A percentile compares a stretch with the other conserved stretches of the same genome.
These are phyloP conservation scores for Lenwebbia sp. DNA, from an alignment of 345 rosid species.

Conservation along the genomic window DNA sequence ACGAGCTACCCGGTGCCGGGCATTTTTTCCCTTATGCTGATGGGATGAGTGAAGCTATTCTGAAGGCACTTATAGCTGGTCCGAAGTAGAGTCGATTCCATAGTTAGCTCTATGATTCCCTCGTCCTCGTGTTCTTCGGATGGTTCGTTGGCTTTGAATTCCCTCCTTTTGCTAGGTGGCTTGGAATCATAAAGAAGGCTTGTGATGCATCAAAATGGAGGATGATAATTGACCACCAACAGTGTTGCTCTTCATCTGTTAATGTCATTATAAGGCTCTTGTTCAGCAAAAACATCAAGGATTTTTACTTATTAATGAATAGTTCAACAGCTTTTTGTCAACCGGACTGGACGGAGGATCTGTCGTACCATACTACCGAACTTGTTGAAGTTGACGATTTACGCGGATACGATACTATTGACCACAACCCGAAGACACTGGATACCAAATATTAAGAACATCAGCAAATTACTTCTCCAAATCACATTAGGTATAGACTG, in stretches of 20 bases:
- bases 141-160: not conserved
- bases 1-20: constrained; percentile 47
- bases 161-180: not conserved
- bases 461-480: not conserved
- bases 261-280: not conserved
- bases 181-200: not conserved
- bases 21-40: constrained; percentile 31
- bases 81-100: not conserved
- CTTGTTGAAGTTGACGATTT: not conserved
- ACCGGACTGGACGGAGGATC: not conserved
- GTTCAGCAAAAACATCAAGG: not conserved
- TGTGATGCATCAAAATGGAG: not conserved
- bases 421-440: not conserved
- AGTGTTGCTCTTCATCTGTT: not conserved
- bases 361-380: not conserved
- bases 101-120: not conserved
- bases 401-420: not conserved
- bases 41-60: constrained; percentile 40
- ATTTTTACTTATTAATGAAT: not conserved
- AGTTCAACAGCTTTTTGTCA: not conserved
- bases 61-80: constrained; percentile 27
- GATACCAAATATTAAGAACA: not conserved
- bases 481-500: not conserved
- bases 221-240: not conserved
- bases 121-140: not conserved